Evolutionary conservation across 495 filamentous ascomycete genomes (phyloP).

Genomic region (Penicillium dipodomyicola): DNA sequence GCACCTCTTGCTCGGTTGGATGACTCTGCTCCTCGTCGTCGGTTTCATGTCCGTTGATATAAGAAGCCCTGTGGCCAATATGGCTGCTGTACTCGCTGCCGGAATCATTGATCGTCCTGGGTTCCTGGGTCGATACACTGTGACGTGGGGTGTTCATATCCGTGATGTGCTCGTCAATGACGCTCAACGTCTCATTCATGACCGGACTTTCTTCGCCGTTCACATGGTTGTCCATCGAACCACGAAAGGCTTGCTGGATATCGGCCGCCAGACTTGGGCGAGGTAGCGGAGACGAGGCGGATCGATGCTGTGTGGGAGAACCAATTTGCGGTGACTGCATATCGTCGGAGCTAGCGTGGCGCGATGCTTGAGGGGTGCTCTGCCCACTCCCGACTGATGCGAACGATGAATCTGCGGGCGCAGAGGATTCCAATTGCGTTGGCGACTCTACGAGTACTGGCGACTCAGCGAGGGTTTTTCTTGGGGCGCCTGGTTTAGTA

Average conservation of each 20-base stretch:
- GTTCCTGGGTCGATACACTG: constrained; percentile 50
- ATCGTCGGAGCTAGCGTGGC: constrained; percentile 42
- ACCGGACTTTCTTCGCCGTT: constrained; percentile 70
- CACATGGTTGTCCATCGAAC: constrained; percentile 44
- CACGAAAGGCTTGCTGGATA: constrained; percentile 46
- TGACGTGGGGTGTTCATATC: constrained; percentile 79
- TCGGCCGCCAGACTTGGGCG: constrained; percentile 41
- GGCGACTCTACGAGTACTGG: constrained; percentile 28
- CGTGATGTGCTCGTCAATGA: constrained; percentile 97
- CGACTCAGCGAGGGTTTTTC: constrained; percentile 20
- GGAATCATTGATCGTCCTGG: constrained; percentile 68
- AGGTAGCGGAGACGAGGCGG: constrained; percentile 44
- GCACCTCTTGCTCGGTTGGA: constrained; percentile 63
- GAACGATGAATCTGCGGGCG: constrained; percentile 23
- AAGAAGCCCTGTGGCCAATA: constrained; percentile 72
- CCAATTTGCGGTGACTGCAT: constrained; percentile 23
- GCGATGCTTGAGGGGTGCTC: constrained; percentile 49
- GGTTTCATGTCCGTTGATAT: constrained; percentile 85
- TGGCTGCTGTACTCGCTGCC: constrained; percentile 87
- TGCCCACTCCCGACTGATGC: constrained; percentile 36
- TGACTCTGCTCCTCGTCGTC: constrained; percentile 63
- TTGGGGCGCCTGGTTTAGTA: constrained; percentile 3
- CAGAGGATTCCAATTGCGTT: constrained; percentile 21
- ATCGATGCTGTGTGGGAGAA: constrained; percentile 36
- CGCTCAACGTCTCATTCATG: constrained; percentile 93